phyloP scores from a whole-genome alignment of 768 basidiomycete genomes.

The Tulasnella sp. region DNA sequence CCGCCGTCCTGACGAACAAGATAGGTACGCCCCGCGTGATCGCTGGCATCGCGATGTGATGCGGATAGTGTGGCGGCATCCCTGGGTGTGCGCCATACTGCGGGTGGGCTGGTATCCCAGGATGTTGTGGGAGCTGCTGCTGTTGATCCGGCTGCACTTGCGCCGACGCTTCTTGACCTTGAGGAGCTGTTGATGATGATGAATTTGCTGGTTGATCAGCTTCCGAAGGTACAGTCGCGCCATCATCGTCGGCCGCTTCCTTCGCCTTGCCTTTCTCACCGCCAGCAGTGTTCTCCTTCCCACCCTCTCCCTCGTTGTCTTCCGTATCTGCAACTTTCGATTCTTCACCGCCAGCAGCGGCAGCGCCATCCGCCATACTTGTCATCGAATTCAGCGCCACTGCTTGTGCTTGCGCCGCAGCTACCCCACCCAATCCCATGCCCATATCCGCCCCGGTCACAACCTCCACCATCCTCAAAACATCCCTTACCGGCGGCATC shows the following conservation, averaged over 20 bases:
- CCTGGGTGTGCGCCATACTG: constrained; percentile 9
- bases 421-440: background rate
- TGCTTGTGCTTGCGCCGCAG: background rate
- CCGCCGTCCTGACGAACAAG: constrained; percentile 67
- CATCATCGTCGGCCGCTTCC: constrained; percentile 29
- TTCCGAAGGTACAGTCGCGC: constrained; percentile 25
- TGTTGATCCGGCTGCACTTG: constrained; percentile 21
- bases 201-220: background rate
- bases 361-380: background rate
- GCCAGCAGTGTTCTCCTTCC: too few species aligned
- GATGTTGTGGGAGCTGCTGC: background rate
- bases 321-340: constrained; percentile 7
- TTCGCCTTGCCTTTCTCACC: constrained; percentile 22
- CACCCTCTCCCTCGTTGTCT: background rate
- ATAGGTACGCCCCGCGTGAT: constrained; percentile 41
- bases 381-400: background rate
- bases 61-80: background rate
- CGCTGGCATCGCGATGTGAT: background rate
- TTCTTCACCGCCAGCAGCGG: background rate
- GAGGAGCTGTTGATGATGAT: constrained; percentile 28
- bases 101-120: constrained; percentile 1
- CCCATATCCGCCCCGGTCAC: constrained; percentile 28
- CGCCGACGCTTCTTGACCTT: too few species aligned
- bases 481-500: constrained; percentile 64
- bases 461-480: constrained; percentile 69